Percentiles rank a stretch among this genome's conserved stretches.
These are phyloP conservation scores for Sanguinoderma infundibulare DNA, from an alignment of 1,284 basidiomycete species.

Conservation along the genomic window DNA sequence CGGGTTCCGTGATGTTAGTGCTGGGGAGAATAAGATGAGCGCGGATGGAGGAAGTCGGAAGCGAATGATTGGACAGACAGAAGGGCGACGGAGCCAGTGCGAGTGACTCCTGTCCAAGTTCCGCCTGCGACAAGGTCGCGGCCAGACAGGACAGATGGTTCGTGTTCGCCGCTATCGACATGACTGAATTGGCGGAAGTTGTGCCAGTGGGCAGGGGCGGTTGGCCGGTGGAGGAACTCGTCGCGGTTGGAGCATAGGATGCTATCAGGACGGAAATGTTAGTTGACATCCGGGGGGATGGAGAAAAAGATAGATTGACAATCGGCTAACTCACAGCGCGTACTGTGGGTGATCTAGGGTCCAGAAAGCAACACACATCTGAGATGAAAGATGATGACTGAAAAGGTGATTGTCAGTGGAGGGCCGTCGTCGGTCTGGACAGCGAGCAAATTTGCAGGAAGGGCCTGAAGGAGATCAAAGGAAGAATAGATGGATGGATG, in stretches of 20 bases:
- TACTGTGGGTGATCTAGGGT: slow-evolving; percentile 75
- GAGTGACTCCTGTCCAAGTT: slow-evolving; percentile 77
- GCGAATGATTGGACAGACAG: slow-evolving; percentile 53
- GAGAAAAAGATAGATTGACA: neutral
- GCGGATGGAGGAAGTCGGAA: slow-evolving; percentile 4
- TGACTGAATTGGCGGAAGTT: slow-evolving; percentile 46
- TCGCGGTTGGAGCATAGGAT: slow-evolving; percentile 80
- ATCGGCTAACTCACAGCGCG: slow-evolving; percentile 62
- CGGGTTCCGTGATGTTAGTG: slow-evolving; percentile 80
- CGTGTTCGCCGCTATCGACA: slow-evolving; percentile 21
- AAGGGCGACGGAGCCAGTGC: slow-evolving; percentile 65
- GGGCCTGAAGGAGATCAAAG: slow-evolving; percentile 1
- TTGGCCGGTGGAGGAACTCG: slow-evolving; percentile 71
- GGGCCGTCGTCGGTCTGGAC: slow-evolving; percentile 17
- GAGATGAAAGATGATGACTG: neutral
- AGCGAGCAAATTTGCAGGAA: slow-evolving; percentile 9
- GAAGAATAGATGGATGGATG: neutral
- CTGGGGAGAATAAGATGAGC: slow-evolving; percentile 41
- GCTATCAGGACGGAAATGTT: slow-evolving; percentile 40
- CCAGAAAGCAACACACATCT: slow-evolving; percentile 81
- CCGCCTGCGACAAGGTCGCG: slow-evolving; percentile 73
- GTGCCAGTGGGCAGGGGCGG: slow-evolving; percentile 63
- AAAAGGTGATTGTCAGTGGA: slow-evolving; percentile 4
- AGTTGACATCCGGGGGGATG: neutral
- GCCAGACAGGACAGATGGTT: slow-evolving; percentile 66